These are phyloP conservation scores for Telfairia occidentalis DNA, from an alignment of 331 rosid species.

Conservation along the genomic window DNA sequence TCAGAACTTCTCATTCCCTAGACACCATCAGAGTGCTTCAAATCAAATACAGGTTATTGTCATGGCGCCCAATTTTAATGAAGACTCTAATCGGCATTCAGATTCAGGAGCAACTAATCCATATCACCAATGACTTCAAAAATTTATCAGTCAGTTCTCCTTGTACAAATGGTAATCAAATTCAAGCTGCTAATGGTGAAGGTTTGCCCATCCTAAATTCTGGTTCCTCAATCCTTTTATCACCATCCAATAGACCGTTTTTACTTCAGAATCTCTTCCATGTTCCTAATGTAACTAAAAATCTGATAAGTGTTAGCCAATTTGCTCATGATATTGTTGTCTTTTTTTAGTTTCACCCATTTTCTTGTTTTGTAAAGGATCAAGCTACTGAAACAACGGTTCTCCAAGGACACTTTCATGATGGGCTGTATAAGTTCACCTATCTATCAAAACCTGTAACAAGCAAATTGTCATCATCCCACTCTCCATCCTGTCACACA, in stretches of 20 bases:
- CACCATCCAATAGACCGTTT: neutral
- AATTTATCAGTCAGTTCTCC: neutral
- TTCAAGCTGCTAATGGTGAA: neutral
- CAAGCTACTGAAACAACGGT: too few species aligned
- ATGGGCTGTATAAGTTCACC: too few species aligned
- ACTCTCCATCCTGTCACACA: too few species aligned
- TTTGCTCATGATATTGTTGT: neutral
- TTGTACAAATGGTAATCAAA: neutral
- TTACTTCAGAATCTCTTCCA: neutral
- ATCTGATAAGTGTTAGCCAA: neutral
- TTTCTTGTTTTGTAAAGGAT: too few species aligned
- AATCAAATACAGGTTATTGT: neutral
- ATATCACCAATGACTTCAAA: neutral
- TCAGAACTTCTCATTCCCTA: too few species aligned
- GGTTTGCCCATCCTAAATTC: neutral
- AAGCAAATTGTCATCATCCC: too few species aligned
- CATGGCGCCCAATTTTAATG: neutral
- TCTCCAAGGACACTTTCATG: too few species aligned
- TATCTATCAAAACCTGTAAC: too few species aligned
- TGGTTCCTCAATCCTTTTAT: neutral
- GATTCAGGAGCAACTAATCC: neutral
- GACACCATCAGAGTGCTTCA: too few species aligned
- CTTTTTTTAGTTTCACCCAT: too few species aligned
- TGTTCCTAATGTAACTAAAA: neutral
- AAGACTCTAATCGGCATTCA: neutral